Percentiles rank a stretch among this genome's conserved stretches.
These are phyloP conservation scores for Fusarium mundagurra DNA, from an alignment of 2,329 filamentous ascomycete genomes.

Conservation along the genomic window DNA sequence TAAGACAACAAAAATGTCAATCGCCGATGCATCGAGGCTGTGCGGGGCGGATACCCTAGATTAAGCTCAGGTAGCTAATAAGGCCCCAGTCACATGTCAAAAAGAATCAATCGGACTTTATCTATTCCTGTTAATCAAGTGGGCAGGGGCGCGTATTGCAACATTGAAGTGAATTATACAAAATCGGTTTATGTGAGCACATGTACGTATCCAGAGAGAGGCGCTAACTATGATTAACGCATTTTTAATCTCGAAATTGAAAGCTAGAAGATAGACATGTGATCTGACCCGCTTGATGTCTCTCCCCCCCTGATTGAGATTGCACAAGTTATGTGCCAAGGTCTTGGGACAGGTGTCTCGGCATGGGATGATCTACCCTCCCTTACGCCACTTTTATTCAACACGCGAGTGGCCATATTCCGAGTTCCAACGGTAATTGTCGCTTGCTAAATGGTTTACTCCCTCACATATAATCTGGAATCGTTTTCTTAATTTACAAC, in stretches of 20 bases:
- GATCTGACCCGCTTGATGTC: accelerated
- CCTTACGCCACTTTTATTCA: not conserved
- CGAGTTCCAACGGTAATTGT: accelerated
- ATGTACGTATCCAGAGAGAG: accelerated
- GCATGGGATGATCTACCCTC: not conserved
- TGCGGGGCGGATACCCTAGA: too few species aligned
- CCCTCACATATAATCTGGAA: accelerated
- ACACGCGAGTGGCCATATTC: not conserved
- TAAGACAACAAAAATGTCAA: too few species aligned
- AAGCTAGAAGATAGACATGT: accelerated
- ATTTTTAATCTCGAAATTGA: too few species aligned
- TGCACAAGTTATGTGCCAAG: not conserved
- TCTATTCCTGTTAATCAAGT: too few species aligned
- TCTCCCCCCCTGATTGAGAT: not conserved
- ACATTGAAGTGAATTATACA: not conserved
- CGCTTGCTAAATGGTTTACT: accelerated
- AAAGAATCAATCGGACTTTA: not conserved
- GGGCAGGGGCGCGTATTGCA: accelerated
- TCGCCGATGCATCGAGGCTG: not conserved
- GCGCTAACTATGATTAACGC: accelerated
- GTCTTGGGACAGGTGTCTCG: not conserved
- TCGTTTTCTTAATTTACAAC: too few species aligned
- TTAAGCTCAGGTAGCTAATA: too few species aligned
- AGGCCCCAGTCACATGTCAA: too few species aligned
- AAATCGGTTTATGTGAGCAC: accelerated